Percentiles rank a stretch among this genome's conserved stretches.
These are phyloP conservation scores for Fusarium goolgardi DNA, from an alignment of 2,329 filamentous ascomycete species.

Conservation along the genomic window DNA sequence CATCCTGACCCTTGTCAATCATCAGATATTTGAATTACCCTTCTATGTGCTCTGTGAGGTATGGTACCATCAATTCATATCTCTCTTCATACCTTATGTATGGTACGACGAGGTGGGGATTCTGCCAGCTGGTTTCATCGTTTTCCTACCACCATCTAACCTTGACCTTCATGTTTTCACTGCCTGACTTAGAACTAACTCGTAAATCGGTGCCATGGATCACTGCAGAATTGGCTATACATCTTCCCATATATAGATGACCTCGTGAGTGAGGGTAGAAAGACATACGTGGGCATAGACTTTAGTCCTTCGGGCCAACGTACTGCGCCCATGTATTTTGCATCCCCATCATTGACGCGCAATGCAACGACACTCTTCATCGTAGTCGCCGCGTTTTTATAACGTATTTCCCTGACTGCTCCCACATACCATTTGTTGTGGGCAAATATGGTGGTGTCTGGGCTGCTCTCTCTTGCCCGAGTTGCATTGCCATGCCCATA, in stretches of 20 bases:
- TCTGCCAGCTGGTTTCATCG: too few species aligned
- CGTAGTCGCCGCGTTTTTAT: not conserved
- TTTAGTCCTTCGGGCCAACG: not conserved
- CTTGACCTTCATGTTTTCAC: not conserved
- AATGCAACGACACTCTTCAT: not conserved
- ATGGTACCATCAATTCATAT: slow-evolving; percentile 3
- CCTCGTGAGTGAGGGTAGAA: not conserved
- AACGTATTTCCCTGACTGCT: not conserved
- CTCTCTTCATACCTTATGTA: not conserved
- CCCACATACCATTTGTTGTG: not conserved
- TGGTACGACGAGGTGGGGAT: not conserved
- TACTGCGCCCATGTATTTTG: not conserved
- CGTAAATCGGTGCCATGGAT: not conserved
- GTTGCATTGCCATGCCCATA: not conserved
- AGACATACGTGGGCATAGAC: not conserved
- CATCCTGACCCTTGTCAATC: slow-evolving; percentile 8
- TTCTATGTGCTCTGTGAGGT: not conserved
- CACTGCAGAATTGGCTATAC: not conserved
- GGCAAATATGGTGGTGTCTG: not conserved
- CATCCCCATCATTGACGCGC: not conserved
- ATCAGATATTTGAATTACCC: not conserved
- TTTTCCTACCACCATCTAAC: not conserved
- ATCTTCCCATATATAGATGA: fast-evolving
- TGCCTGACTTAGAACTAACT: not conserved
- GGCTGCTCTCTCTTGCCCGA: not conserved